A percentile compares a stretch with the other conserved stretches of the same genome.
Conservation (phyloP, 176 grass and related monocot species). For the Olyra latifolia region DNA sequence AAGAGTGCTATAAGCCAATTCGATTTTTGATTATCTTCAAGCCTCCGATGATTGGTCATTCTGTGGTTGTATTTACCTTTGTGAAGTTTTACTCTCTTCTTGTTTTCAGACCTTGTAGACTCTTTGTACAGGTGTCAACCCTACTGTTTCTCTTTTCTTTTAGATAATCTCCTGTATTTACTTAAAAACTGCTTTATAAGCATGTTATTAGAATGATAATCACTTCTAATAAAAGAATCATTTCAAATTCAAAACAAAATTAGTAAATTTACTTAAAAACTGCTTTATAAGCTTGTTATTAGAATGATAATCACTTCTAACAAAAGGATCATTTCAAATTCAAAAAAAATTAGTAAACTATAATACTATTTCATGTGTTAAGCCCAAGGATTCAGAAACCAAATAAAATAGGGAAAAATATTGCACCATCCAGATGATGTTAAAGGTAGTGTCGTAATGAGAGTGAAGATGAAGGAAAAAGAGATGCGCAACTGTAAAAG, state of each 20-base stretch:
- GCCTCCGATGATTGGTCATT: not conserved
- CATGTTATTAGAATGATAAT: constrained; percentile 1
- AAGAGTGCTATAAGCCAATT: not conserved
- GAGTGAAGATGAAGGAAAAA: not conserved
- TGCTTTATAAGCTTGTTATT: not conserved
- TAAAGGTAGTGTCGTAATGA: not conserved
- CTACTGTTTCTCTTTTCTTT: not conserved
- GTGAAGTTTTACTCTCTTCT: not conserved
- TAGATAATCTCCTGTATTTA: not conserved
- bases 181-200: not conserved
- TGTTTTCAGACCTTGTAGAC: not conserved
- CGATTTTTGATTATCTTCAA: not conserved
- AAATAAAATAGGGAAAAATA: too few relatives aligned
- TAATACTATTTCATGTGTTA: not conserved
- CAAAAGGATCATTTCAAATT: not conserved
- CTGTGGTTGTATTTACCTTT: not conserved
- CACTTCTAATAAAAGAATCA: not conserved
- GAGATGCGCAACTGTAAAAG: not conserved
- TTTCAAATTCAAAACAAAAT: too few relatives aligned
- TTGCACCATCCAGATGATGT: not conserved
- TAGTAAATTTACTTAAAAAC: not conserved
- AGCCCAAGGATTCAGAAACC: too few relatives aligned
- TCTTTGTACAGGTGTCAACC: not conserved
- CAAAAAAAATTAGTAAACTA: not conserved
- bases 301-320: not conserved